A percentile compares a stretch with the other conserved stretches of the same genome.
Conservation (phyloP, 768 basidiomycete species). For the Gyrodon lividus region DNA sequence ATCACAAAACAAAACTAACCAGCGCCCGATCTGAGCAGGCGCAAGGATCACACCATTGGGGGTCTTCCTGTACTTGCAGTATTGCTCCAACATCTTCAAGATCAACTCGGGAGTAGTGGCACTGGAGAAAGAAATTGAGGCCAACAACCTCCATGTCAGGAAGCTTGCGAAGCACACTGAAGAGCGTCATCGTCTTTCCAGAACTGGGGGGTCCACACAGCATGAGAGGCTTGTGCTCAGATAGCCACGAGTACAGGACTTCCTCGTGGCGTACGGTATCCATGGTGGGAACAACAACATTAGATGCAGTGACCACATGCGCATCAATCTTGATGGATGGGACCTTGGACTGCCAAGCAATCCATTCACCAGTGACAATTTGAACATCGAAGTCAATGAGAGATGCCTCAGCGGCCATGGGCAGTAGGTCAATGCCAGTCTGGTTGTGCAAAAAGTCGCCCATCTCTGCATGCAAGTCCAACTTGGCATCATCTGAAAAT, state of each 20-base stretch:
- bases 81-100: slow-evolving; percentile 98
- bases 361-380: slow-evolving; percentile 82
- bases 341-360: slow-evolving; percentile 87
- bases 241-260: slow-evolving; percentile 97
- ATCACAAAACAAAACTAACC: slow-evolving; percentile 99
- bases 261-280: slow-evolving; percentile 99
- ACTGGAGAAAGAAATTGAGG: slow-evolving; percentile 97
- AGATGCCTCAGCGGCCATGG: slow-evolving; percentile 70
- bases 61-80: slow-evolving; percentile 98
- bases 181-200: slow-evolving; percentile 99
- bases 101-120: slow-evolving; percentile 98
- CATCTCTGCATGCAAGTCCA: slow-evolving; percentile 85
- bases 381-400: slow-evolving; percentile 96
- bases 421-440: slow-evolving; percentile 88
- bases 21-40: slow-evolving; percentile 91
- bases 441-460: slow-evolving; percentile 83
- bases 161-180: slow-evolving; percentile 94
- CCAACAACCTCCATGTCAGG: slow-evolving; percentile 99
- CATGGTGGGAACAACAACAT: slow-evolving; percentile 97
- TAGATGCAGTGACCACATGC: slow-evolving; percentile 91
- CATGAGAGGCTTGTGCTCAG: slow-evolving; percentile 97
- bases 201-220: slow-evolving; percentile 99
- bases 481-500: slow-evolving; percentile 93
- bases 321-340: slow-evolving; percentile 97
- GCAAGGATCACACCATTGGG: slow-evolving; percentile 97